Evolutionary conservation across 1,284 basidiomycete species (phyloP).

Genomic region (Vanrija sp.): DNA sequence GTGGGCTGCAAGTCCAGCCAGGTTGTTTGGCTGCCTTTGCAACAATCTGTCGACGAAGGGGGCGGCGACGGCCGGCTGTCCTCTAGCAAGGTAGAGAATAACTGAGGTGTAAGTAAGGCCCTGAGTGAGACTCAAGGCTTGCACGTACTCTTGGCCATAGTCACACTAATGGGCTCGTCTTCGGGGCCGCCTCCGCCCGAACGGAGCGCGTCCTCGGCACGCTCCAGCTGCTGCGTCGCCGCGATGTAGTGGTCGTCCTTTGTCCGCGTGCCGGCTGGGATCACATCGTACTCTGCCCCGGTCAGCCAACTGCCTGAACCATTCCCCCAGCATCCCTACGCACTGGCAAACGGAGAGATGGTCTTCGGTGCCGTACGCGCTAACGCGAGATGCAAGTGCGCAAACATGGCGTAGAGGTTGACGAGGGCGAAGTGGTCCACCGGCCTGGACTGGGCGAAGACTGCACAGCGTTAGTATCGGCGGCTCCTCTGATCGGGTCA

Average conservation of each 20-base stretch:
- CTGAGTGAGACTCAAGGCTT: neutral
- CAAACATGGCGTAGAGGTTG: slow-evolving; percentile 72
- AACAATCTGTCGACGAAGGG: slow-evolving; percentile 79
- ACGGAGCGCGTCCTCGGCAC: slow-evolving; percentile 64
- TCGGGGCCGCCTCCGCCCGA: slow-evolving; percentile 24
- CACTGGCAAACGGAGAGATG: slow-evolving; percentile 67
- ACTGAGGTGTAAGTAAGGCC: slow-evolving; percentile 51
- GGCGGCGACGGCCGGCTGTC: slow-evolving; percentile 71
- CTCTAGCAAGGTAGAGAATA: slow-evolving; percentile 72
- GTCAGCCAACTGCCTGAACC: slow-evolving; percentile 11
- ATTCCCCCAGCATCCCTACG: slow-evolving; percentile 36
- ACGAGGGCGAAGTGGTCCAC: slow-evolving; percentile 45
- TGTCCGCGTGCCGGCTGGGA: slow-evolving; percentile 56
- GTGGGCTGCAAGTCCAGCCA: slow-evolving; percentile 44
- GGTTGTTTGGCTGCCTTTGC: slow-evolving; percentile 69
- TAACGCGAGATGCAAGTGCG: slow-evolving; percentile 73
- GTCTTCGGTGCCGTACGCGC: slow-evolving; percentile 77
- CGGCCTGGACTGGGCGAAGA: slow-evolving; percentile 39
- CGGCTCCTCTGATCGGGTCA: slow-evolving; percentile 4
- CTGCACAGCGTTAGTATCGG: slow-evolving; percentile 4
- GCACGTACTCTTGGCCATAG: slow-evolving; percentile 27
- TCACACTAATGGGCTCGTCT: slow-evolving; percentile 40
- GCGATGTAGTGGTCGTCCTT: slow-evolving; percentile 65
- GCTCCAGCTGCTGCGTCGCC: slow-evolving; percentile 67
- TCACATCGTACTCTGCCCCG: slow-evolving; percentile 62